Evolutionary conservation across 2,329 filamentous ascomycete species (phyloP).

Genomic region (Sarocladium oryzae): DNA sequence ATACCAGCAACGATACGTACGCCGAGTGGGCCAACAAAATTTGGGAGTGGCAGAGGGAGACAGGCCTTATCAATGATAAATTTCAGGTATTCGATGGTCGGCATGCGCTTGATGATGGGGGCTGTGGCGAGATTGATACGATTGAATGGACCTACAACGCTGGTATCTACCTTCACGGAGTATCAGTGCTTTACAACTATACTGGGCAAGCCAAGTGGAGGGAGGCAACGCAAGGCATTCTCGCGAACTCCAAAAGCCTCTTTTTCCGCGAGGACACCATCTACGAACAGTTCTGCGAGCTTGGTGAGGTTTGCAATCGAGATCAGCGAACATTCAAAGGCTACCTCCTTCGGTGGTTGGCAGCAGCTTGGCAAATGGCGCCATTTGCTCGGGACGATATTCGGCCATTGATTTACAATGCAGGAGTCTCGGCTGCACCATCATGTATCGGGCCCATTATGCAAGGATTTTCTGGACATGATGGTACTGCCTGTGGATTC

Average conservation of each 20-base stretch:
- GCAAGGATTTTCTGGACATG: conserved; percentile 38
- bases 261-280: conserved; percentile 52
- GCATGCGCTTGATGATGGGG: conserved; percentile 26
- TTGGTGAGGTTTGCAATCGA: conserved; percentile 50
- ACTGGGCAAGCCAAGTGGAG: conserved; percentile 49
- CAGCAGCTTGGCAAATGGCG: conserved; percentile 48
- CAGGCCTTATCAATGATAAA: conserved; percentile 49
- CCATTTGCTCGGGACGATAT: conserved; percentile 45
- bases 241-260: conserved; percentile 40
- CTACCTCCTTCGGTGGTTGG: conserved; percentile 63
- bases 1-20: conserved; percentile 75
- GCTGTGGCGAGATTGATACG: conserved; percentile 41
- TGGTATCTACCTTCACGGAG: conserved; percentile 57
- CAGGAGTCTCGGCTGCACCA: conserved; percentile 44
- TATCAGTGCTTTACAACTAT: conserved; percentile 56
- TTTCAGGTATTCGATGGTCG: conserved; percentile 50
- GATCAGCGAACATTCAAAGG: conserved; percentile 74
- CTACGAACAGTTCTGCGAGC: conserved; percentile 63
- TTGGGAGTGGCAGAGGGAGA: conserved; percentile 56
- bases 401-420: conserved; percentile 41
- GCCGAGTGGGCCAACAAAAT: conserved; percentile 65
- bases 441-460: conserved; percentile 38
- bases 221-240: conserved; percentile 50
- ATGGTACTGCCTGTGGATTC: conserved; percentile 61
- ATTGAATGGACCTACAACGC: conserved; percentile 66